Evolutionary conservation across 1,284 basidiomycete species (phyloP), one percentile per base, ranked within the genome.

Genomic region (Cronartium quercuum): DNA sequence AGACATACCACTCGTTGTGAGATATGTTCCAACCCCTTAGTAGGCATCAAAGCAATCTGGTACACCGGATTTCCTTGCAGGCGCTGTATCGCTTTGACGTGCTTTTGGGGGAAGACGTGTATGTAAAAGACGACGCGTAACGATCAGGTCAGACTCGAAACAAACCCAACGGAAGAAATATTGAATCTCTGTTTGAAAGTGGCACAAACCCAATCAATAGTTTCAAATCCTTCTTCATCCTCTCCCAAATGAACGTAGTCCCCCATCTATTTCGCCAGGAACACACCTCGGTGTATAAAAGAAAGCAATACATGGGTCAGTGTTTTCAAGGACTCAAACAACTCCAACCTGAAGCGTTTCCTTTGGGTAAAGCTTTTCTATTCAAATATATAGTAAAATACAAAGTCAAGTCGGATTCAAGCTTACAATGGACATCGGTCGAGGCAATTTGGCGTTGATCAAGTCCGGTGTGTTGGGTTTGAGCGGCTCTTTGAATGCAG

Each of bases 381-480:
- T 51, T 21, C 47, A 15, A 1, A 51, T 21, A 15, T 13, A 34
- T 29, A 21, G 7, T 18, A 29, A 61, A 51, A 47, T 6, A 41
- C 40, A 62, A 47, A 15, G 29, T 29, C 29, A 29, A 29, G 1
- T 29, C 29, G 29, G 29, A 29, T 29, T 1, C 1, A 29, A 35
- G n/a, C 71, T 42, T 66, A 74, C 71, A 15, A 66, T 66, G 21
- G 71, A 60, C 38, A 74, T 74, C 15, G 71, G 71, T 13, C 63
- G 71, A 1, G 47, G 51, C 44, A 74, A 37, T 57, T 74, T 74
- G n/a, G 63, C 35, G 44, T 74, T 74, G 29, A 74, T 74, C 40
- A 66, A 24, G n/a, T 10, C 37, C 15, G 71, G 64, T 15, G 71
- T 74, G 21, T 74, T 74, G 21, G 71, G 64, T 58, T 66, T 24